Evolutionary conservation across 306 rosid genomes (phyloP).

Genomic region (Abrus precatorius): DNA sequence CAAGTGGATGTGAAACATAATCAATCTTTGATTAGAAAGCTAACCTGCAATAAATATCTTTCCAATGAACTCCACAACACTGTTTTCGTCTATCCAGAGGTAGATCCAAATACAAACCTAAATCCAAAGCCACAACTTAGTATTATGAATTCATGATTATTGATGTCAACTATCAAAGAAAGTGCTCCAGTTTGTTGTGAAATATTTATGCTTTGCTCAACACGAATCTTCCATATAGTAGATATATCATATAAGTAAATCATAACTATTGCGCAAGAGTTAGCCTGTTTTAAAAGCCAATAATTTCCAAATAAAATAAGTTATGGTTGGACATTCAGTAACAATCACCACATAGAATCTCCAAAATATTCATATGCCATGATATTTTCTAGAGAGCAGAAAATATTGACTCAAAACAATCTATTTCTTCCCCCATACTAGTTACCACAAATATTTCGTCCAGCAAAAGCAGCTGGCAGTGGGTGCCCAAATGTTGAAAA

Average conservation of each 20-base stretch:
- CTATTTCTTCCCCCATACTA: background rate
- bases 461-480: background rate
- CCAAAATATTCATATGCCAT: background rate
- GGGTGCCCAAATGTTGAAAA: constrained; percentile 23
- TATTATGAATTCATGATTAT: constrained; percentile 36
- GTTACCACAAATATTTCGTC: background rate
- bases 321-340: constrained; percentile 13
- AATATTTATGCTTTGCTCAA: constrained; percentile 17
- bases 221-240: constrained; percentile 38
- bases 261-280: background rate
- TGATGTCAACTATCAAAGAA: constrained; percentile 21
- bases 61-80: constrained; percentile 70
- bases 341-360: constrained; percentile 20
- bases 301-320: background rate
- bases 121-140: constrained; percentile 45
- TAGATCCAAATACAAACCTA: constrained; percentile 93
- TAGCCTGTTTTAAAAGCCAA: constrained; percentile 2
- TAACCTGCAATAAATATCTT: constrained; percentile 92
- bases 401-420: background rate
- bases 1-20: constrained; percentile 33
- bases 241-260: background rate
- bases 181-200: constrained; percentile 6
- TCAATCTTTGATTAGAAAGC: constrained; percentile 41
- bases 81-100: constrained; percentile 77
- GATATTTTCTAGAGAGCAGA: constrained; percentile 8